phyloP scores from a whole-genome alignment of 1,284 basidiomycete species.

The Irpex lacteus region DNA sequence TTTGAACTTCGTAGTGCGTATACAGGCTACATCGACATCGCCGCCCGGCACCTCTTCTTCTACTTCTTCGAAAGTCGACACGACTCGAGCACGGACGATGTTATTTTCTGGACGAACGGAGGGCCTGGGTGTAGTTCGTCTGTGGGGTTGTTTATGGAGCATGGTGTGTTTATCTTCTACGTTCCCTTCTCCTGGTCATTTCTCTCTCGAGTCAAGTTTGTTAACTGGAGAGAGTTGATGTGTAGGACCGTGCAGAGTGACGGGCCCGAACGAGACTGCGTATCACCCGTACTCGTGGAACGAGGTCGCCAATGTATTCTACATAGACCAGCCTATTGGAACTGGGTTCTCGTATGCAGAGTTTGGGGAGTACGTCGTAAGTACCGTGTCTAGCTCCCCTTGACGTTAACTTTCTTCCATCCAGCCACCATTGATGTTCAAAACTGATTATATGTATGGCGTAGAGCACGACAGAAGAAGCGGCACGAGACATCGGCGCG shows the following conservation, averaged over 20 bases:
- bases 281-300: slow-evolving; percentile 69
- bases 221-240: not conserved
- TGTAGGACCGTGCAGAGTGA: slow-evolving; percentile 49
- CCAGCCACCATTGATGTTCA: no score
- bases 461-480: slow-evolving; percentile 57
- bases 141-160: slow-evolving; percentile 65
- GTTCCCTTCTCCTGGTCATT: not conserved
- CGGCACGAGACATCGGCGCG: slow-evolving; percentile 52
- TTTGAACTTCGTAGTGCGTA: slow-evolving; percentile 28
- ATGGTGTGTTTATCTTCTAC: slow-evolving; percentile 35
- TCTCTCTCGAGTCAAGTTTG: not conserved
- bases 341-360: slow-evolving; percentile 77
- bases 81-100: slow-evolving; percentile 33
- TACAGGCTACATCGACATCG: slow-evolving; percentile 63
- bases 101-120: slow-evolving; percentile 38
- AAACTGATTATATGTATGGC: no score
- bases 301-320: slow-evolving; percentile 66
- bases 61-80: slow-evolving; percentile 68
- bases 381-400: no score
- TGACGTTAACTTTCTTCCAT: no score
- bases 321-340: slow-evolving; percentile 66
- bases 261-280: slow-evolving; percentile 39
- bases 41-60: slow-evolving; percentile 77
- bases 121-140: slow-evolving; percentile 53
- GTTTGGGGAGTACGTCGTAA: slow-evolving; percentile 59